Evolutionary conservation across 345 rosid species (phyloP).

Genomic region (Arabidopsis suecica): DNA sequence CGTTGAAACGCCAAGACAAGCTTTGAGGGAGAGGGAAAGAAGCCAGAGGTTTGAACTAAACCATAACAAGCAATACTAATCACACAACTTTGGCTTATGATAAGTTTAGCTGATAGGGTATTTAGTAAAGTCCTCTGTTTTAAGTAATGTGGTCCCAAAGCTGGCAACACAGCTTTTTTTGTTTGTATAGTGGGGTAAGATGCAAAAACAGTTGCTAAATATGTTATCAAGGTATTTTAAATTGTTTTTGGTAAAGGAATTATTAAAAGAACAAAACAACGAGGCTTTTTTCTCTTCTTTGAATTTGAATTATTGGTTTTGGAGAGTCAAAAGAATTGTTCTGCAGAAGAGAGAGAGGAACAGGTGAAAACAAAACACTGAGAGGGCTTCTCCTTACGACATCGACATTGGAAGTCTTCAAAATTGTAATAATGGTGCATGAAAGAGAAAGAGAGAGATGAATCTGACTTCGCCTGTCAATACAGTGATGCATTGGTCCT

Average conservation of each 20-base stretch:
- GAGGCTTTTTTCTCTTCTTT: neutral
- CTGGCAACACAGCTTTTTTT: conserved; percentile 32
- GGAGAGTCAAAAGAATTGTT: neutral
- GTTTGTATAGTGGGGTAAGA: conserved; percentile 55
- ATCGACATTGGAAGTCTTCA: conserved; percentile 22
- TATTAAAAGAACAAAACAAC: conserved; percentile 13
- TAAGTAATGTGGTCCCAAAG: conserved; percentile 38
- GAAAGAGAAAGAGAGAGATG: conserved; percentile 18
- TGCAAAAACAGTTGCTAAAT: conserved; percentile 32
- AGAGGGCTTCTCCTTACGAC: conserved; percentile 19
- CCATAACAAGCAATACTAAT: conserved; percentile 38
- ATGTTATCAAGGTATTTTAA: conserved; percentile 38
- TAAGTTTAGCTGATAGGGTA: conserved; percentile 33
- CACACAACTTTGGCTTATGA: neutral
- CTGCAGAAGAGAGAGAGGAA: conserved; percentile 15
- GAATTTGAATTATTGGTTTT: conserved; percentile 30
- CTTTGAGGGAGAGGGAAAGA: conserved; percentile 53
- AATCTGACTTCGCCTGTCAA: conserved; percentile 36
- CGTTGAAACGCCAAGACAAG: conserved; percentile 51
- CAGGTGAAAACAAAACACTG: conserved; percentile 21
- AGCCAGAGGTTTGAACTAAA: conserved; percentile 46
- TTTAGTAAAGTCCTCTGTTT: conserved; percentile 21
- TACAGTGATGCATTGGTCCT: conserved; percentile 44
- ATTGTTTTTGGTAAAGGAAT: conserved; percentile 16
- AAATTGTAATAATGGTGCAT: conserved; percentile 33